Conservation (phyloP, 768 basidiomycete genomes). For the Clavulina sp. region DNA sequence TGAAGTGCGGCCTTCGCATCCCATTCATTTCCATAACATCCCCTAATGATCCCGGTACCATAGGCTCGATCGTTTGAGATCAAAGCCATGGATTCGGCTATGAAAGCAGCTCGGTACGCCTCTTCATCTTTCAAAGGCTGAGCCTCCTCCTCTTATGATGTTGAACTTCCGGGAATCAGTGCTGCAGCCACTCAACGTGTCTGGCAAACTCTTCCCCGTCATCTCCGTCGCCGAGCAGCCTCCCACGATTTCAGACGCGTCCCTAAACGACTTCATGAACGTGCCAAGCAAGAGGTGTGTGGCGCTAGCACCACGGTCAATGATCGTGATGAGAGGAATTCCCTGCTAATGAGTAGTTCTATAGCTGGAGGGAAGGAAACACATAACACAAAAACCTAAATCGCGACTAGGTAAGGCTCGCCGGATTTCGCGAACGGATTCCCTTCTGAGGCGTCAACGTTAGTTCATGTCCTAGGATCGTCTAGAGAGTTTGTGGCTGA, state of each 20-base stretch:
- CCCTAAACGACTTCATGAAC: slow-evolving; percentile 62
- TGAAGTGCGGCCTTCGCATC: slow-evolving; percentile 33
- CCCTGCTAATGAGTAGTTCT: not conserved
- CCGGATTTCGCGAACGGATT: slow-evolving; percentile 37
- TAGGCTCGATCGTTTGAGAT: slow-evolving; percentile 84
- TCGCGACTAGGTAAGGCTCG: slow-evolving; percentile 49
- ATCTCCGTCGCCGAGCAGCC: slow-evolving; percentile 80
- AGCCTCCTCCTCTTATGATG: not conserved
- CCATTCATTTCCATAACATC: not conserved
- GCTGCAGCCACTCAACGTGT: slow-evolving; percentile 56
- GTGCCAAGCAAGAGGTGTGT: slow-evolving; percentile 65
- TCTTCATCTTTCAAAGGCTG: not conserved
- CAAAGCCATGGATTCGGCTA: slow-evolving; percentile 71
- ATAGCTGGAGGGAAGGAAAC: slow-evolving; percentile 36
- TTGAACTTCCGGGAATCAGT: slow-evolving; percentile 22
- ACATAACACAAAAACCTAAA: slow-evolving; percentile 23
- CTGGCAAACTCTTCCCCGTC: slow-evolving; percentile 87
- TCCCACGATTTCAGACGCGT: slow-evolving; percentile 89
- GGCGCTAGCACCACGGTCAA: too few relatives aligned
- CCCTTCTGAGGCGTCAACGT: slow-evolving; percentile 63
- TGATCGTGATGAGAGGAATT: not conserved
- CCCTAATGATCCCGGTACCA: not conserved
- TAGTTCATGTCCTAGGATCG: slow-evolving; percentile 8
- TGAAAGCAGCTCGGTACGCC: slow-evolving; percentile 55
- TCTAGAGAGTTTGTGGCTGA: not conserved